Conservation (phyloP, 371 early-diverging fungal genomes). For the Mucor circinelloides region DNA sequence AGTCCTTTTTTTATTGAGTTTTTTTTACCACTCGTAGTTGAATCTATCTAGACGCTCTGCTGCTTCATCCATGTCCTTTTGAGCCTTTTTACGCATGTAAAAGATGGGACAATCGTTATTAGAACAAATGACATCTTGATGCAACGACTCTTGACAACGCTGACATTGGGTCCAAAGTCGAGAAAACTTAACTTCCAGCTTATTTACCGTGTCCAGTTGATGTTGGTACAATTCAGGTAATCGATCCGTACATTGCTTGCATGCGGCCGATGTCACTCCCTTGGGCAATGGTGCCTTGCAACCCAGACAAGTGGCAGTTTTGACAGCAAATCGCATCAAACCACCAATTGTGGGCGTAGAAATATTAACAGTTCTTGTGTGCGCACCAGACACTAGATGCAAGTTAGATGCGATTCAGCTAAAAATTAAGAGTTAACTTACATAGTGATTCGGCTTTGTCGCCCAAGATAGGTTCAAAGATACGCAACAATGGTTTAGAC, state of each 20-base stretch:
- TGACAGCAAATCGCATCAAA: conserved; percentile 93
- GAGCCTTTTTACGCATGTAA: conserved; percentile 99
- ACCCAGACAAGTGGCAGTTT: conserved; percentile 90
- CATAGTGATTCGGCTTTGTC: conserved; percentile 83
- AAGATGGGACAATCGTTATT: conserved; percentile 99
- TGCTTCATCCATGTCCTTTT: conserved; percentile 91
- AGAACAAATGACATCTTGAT: conserved; percentile 97
- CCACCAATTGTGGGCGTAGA: conserved; percentile 91
- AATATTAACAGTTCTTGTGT: conserved; percentile 88
- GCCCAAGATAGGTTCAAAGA: conserved; percentile 99
- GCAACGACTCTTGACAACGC: conserved; percentile 96
- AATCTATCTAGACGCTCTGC: conserved; percentile 64
- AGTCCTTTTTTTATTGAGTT: not conserved
- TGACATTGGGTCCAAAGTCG: conserved; percentile 99
- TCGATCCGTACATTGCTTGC: conserved; percentile 75
- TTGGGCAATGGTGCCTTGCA: conserved; percentile 91
- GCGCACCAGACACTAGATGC: conserved; percentile 79
- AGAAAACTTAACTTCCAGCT: conserved; percentile 81
- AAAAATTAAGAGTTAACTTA: conserved; percentile 35
- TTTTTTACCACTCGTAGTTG: conserved; percentile 31
- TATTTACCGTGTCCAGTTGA: conserved; percentile 65
- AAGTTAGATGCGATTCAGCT: not conserved
- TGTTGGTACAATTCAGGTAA: conserved; percentile 79
- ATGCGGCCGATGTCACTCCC: conserved; percentile 77
- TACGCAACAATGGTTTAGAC: conserved; percentile 94